Evolutionary conservation across 441 rosid genomes (phyloP), one percentile per base, ranked within the genome.

Genomic region (Breynia disticha): DNA sequence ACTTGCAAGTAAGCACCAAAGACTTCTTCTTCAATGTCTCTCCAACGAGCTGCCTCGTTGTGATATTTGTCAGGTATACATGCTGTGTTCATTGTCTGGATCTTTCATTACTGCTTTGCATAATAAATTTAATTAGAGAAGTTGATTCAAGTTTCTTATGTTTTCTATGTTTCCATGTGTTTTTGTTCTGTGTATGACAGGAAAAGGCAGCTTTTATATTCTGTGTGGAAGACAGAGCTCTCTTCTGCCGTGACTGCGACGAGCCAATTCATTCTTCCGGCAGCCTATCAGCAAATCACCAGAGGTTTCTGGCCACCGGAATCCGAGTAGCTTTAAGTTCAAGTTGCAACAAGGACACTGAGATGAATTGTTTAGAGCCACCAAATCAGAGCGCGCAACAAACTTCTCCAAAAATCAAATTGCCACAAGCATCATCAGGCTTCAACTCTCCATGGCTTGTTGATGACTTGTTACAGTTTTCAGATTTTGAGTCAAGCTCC

Each of bases 171-270:
- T 41, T 41, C n/a, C 15, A 41, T 41, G 15, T 28, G 35, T 15
- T n/a, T n/a, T n/a, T n/a, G n/a, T 0, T 41, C 15, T 41, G 1
- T 50, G 21, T 50, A 46, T 17, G 50, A 46, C 75, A 93, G 97
- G 89, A 89, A 60, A 78, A 86, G 64, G 69, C 87, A n/a, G 97
- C 86, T 5, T 72, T 84, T 67, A 69, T 91, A 37, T 91, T 88
- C 76, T 91, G 98, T 61, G 96, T 91, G 41, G 98, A 91, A 70
- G 98, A 91, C 68, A 87, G 95, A 63, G 94, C 97, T 14, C 82
- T 88, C 39, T 70, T 93, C 4, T 93, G 98, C 79, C 75, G 78
- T 67, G 90, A 84, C 49, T 93, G 98, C 63, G 97, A 89, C 72
- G 53, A 77, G 46, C 72, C 84, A 15, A 78, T 89, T 61, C 98